A percentile compares a stretch with the other conserved stretches of the same genome.
Conservation (phyloP, 1,284 basidiomycete genomes). For the Nidula niveotomentosa region DNA sequence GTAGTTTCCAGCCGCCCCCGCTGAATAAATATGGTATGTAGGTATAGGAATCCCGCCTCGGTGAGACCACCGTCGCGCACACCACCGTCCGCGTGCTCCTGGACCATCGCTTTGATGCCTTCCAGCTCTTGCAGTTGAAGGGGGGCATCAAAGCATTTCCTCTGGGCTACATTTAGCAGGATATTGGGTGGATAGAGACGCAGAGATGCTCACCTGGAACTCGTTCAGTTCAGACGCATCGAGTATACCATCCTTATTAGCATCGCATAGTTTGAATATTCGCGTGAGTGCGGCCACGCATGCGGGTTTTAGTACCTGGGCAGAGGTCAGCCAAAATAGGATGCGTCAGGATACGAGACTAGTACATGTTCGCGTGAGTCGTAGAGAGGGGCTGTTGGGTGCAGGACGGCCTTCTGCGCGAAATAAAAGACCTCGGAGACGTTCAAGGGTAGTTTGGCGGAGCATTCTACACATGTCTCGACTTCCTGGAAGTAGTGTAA, state of each 20-base stretch:
- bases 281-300: conserved; percentile 87
- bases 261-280: conserved; percentile 96
- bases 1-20: conserved; percentile 96
- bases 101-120: conserved; percentile 86
- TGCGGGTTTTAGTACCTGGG: conserved; percentile 88
- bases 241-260: conserved; percentile 92
- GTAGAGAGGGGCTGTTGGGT: conserved; percentile 96
- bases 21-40: conserved; percentile 98
- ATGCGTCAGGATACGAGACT: conserved; percentile 6
- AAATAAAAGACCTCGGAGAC: conserved; percentile 99
- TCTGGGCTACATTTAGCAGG: conserved; percentile 36
- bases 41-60: conserved; percentile 90
- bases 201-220: conserved; percentile 72
- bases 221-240: conserved; percentile 94
- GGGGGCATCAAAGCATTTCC: conserved; percentile 94
- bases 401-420: conserved; percentile 96
- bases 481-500: conserved; percentile 68
- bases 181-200: neutral
- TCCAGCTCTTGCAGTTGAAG: conserved; percentile 92
- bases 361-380: conserved; percentile 92
- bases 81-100: conserved; percentile 69
- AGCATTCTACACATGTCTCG: conserved; percentile 98
- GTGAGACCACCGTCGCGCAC: conserved; percentile 82
- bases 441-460: conserved; percentile 86
- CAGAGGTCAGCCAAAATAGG: conserved; percentile 6